Evolutionary conservation across 768 basidiomycete species (phyloP), one percentile per base, ranked within the genome.

Genomic region (Lactarius evosmus): DNA sequence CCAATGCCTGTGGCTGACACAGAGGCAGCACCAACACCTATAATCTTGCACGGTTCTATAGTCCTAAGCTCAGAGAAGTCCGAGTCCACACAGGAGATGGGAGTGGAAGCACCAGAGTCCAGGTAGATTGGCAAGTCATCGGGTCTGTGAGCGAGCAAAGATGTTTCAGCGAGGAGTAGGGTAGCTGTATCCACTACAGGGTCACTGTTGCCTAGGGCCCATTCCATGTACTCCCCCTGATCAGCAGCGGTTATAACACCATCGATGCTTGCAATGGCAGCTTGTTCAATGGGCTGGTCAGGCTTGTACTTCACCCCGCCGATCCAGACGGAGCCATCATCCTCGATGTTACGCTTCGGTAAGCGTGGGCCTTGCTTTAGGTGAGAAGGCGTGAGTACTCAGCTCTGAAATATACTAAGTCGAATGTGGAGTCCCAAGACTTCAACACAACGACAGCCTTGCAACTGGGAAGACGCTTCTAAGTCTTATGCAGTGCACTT

Each of bases 1-100:
- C 76, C 73, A 8, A 74, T 67, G 0, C 72, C 73, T 4, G 66
- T 44, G 3, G 74, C 72, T 0, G 56, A 51, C n/a, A 76, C 71
- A 12, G 57, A 62, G 0, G 71, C 71, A 1, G 73, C 70, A 4
- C 74, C 71, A 6, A 75, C 62, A 2, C 76, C 74, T 16, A 70
- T 70, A 1, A 77, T 66, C 1, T 58, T 33, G 7, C 69, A 50
- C 14, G 72, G 60, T 0, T 65, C 5, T 22, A 75, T 74, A 9
- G 73, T 63, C 1, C 5, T 41, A 2, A 76, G 69, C 0, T 52
- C 52, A 8, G 56, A 22, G 67, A 76, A 76, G 60, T 76, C 73
- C 9, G 65, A 36, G 0, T 44, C 55, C 12, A 70, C 60, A 7
- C 66, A 71, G 2, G 72, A 71, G 32, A 75, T 65, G 44, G 73